phyloP scores from a whole-genome alignment of 257 asterid species.

The Rauvolfia tetraphylla region DNA sequence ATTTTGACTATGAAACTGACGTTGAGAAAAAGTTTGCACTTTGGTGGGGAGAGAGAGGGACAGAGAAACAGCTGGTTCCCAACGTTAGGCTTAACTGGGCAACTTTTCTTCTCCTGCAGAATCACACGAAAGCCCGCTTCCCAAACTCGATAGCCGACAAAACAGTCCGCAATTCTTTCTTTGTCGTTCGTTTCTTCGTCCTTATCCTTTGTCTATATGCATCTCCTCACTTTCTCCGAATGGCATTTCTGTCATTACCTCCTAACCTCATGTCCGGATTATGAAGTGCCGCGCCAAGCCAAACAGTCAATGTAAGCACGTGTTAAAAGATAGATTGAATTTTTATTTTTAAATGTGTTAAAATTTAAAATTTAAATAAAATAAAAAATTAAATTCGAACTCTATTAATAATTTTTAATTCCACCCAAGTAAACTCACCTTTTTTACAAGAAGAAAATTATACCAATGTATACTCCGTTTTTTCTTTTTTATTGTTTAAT shows the following conservation, averaged over 20 bases:
- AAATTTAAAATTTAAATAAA: too few species aligned
- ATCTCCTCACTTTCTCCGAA: neutral
- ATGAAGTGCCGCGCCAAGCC: too few species aligned
- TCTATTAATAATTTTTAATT: too few species aligned
- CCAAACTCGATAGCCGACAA: slow-evolving; percentile 25
- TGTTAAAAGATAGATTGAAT: too few species aligned
- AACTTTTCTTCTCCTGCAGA: neutral
- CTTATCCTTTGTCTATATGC: slow-evolving; percentile 3
- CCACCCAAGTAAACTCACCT: too few species aligned
- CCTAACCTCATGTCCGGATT: neutral
- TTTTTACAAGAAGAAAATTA: too few species aligned
- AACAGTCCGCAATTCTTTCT: neutral
- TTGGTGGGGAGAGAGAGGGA: neutral
- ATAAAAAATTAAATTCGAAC: too few species aligned
- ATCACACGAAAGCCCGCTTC: neutral
- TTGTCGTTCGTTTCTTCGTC: slow-evolving; percentile 13
- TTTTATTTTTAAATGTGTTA: too few species aligned
- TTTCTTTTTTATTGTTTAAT: too few species aligned
- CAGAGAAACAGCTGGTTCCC: slow-evolving; percentile 6
- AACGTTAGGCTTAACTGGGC: slow-evolving; percentile 3
- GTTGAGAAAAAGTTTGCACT: neutral
- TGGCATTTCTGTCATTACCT: slow-evolving; percentile 31
- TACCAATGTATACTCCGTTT: too few species aligned
- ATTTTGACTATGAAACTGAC: neutral
- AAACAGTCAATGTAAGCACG: too few species aligned